Conservation (phyloP, 1,284 basidiomycete genomes). For the Apiotrichum veenhuisii region DNA sequence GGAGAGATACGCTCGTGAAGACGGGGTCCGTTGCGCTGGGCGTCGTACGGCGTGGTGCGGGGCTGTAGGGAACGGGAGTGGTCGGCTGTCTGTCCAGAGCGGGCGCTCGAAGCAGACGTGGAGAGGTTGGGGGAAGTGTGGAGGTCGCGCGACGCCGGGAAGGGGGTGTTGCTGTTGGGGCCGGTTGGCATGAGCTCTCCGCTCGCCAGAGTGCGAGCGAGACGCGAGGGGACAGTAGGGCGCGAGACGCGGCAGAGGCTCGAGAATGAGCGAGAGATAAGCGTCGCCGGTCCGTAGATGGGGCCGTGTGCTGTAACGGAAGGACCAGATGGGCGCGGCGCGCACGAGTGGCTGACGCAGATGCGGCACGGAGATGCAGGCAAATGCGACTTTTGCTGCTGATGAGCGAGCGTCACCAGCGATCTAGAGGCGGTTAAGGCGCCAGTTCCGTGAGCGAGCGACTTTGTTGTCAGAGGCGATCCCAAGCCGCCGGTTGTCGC, state of each 20-base stretch:
- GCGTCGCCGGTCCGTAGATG: too few species aligned
- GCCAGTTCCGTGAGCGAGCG: too few species aligned
- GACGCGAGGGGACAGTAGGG: not conserved
- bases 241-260: not conserved
- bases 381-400: too few species aligned
- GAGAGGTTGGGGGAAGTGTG: not conserved
- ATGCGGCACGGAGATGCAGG: too few species aligned
- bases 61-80: not conserved
- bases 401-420: too few species aligned
- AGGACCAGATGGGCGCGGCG: too few species aligned
- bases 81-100: not conserved
- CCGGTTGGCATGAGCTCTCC: constrained; percentile 1
- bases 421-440: too few species aligned
- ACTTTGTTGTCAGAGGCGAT: too few species aligned
- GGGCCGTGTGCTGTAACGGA: too few species aligned
- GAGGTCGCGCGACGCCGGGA: not conserved
- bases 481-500: too few species aligned
- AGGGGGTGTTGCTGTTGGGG: not conserved
- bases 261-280: too few species aligned
- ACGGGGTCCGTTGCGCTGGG: constrained; percentile 1
- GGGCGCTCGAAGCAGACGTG: not conserved
- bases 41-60: not conserved
- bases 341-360: too few species aligned
- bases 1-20: not conserved
- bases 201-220: not conserved